phyloP scores from a whole-genome alignment of 2,329 filamentous ascomycete genomes.

The Colletotrichum caudatum region DNA sequence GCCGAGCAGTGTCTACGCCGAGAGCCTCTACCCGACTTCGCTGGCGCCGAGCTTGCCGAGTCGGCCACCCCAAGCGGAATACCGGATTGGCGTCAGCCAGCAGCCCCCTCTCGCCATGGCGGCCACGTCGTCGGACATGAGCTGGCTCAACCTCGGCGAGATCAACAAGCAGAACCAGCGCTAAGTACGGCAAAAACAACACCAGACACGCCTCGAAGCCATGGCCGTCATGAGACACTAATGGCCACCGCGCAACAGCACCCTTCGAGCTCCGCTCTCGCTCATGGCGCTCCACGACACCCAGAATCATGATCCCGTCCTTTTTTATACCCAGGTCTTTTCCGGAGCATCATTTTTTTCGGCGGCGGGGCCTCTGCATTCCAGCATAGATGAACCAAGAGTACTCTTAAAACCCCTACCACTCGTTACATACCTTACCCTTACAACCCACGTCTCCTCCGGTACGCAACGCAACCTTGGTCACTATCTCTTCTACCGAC shows the following conservation, averaged over 20 bases:
- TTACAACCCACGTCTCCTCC: constrained; percentile 24
- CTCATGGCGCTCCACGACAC: constrained; percentile 41
- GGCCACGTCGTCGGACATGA: constrained; percentile 74
- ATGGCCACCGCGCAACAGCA: constrained; percentile 28
- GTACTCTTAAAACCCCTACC: constrained; percentile 41
- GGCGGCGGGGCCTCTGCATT: constrained; percentile 35
- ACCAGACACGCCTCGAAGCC: constrained; percentile 23
- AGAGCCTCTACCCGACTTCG: constrained; percentile 58
- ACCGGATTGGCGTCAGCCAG: constrained; percentile 55
- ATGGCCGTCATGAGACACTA: constrained; percentile 37
- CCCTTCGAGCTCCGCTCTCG: constrained; percentile 36
- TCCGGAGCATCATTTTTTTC: constrained; percentile 43
- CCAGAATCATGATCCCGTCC: constrained; percentile 42
- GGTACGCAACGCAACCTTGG: constrained; percentile 7
- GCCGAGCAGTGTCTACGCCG: constrained; percentile 64
- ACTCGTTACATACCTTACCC: constrained; percentile 37
- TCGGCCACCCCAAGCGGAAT: constrained; percentile 45
- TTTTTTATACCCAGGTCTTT: constrained; percentile 45
- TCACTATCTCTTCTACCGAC: neutral
- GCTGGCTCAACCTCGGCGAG: constrained; percentile 80
- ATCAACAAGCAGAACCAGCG: constrained; percentile 42
- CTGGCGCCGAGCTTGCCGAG: constrained; percentile 53
- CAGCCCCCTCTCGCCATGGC: constrained; percentile 65
- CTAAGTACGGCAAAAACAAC: constrained; percentile 15
- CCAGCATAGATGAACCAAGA: constrained; percentile 42